Base-by-base conservation (phyloP, 352 stramenopile genomes). In the Phytopythium chamaehyphon region DNA sequence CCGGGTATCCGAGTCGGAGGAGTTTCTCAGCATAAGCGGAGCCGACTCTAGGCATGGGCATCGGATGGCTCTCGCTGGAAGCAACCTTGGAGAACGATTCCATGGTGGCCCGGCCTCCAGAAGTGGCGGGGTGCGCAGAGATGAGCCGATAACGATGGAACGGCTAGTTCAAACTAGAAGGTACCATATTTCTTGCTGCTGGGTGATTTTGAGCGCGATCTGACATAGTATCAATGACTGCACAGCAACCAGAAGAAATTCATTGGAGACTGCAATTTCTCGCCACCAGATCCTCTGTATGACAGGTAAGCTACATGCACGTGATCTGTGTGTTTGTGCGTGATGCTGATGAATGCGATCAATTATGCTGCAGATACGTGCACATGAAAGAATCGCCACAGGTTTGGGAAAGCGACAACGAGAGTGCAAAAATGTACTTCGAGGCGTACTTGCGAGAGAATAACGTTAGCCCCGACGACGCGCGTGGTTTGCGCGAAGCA, bases 381-480 rank as follows among this genome's bases (percentile, higher is more conserved):
- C 63, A 89, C 22, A 83, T 77, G 26, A 74, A 73, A 16, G 58
- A 79, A 14, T 80, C 70, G 3, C 70, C 72, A 10, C 57, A 86
- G 28, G 62, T 90, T 19, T 95, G 84, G 84, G 81, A 92, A 57
- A 88, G 55, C 33, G 84, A 93, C 26, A 92, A 69, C 49, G 80
- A 95, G 33, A 86, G 64, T 40, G 74, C 88, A 5, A 86, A 84
- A 33, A 80, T 74, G 57, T 90, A 86, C 57, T 95, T 95, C 22
- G 74, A 93, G 44, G 66, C 76, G 16, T 93, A 95, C 28, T 53
- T 91, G 54, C 73, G 76, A 3, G 82, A 93, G 31, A 85, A 88
- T 54, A 80, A 75, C 35, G 85, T 95, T 39, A 85, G 73, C 39
- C 56, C 70, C 23, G 76, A 90, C 45, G 80, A 95, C 48, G 73